Base-by-base conservation (phyloP, 2,329 filamentous ascomycete species). In the Fusarium acutatum region DNA sequence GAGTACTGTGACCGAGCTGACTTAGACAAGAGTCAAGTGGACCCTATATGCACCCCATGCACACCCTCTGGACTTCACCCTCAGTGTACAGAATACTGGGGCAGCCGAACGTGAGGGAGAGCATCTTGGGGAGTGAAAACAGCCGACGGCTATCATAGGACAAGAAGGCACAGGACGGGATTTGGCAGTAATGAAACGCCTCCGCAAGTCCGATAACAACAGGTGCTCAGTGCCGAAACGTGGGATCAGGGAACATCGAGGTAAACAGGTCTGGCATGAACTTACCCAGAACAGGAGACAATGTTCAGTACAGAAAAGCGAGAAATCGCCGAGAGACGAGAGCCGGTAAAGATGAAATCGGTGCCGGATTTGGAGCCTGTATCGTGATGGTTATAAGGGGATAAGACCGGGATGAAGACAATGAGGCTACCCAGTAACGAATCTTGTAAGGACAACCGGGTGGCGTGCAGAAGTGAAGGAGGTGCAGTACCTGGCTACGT, bases 21-120 rank as follows among this genome's bases (percentile, higher is more conserved):
- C 77, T 78, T 78, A 78, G 74, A 78, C 75, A 76, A 72, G 54
- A 78, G 77, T 78, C 77, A 78, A 78, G 75, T 75, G 77, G 76
- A 71, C 67, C 67, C 70, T 73, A 56, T 57, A 67, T 64, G 62
- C 72, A 74, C 75, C 75, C 67, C 73, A 65, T 74, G 61, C 73
- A 77, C 73, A 49, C 67, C 75, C 72, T 75, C 67, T 69, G 43
- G 54, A 63, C 54, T 63, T 58, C 47, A 66, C 47, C 47, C 38
- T 63, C 54, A 54, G 41, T 22, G 24, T 40, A 41, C 24, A 32
- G 35, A 49, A 49, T 37, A 64, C 35, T 40, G 49, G 66, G 41
- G 66, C 57, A 69, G 64, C 66, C 64, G 64, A 69, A 41, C 40
- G 44, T 63, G 28, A 52, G 64, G 37, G 37, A 69, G 53, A 64